Evolutionary conservation across 495 filamentous ascomycete genomes (phyloP), one percentile per base, ranked within the genome.

Genomic region (Neurospora sp.): DNA sequence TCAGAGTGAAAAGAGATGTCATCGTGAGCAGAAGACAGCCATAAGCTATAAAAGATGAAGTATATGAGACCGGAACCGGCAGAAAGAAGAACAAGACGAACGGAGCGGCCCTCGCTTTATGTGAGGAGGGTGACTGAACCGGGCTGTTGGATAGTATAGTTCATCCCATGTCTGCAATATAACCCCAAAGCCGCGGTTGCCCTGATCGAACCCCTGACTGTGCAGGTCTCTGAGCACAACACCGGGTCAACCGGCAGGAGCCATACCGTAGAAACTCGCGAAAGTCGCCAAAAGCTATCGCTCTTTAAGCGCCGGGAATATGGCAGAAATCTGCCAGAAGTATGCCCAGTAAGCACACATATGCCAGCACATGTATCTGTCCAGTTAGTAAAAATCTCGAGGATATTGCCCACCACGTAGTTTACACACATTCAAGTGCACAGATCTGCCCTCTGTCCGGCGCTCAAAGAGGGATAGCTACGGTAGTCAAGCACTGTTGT

Each of bases 1-100:
- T 73, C 38, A 73, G 18, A 14, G 72, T 40, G 68, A 68, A 9
- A 39, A 72, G 46, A 37, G n/a, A 44, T 20, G 40, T 18, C 75
- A 78, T 74, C 44, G 5, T 53, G 27, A 40, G 12, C 16, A 37
- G 41, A n/a, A 61, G 37, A 3, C 4, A 20, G 40, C 41, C 68
- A 70, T 48, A 41, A 69, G 48, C 7, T 8, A 31, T 31, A 31
- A 31, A 42, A 53, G 14, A 42, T 20, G 5, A 69, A 12, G 12
- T 20, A 41, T 16, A 27, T 9, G 35, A 7, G 20, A 20, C 2
- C 2, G 0, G 3, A n/a, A 18, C 3, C 1, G 20, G 27, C 20
- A 41, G 8, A 41, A 46, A 20, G 8, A 16, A 14, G 14, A 37
- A 31, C 8, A 22, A 8, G 3, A 66, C 6, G 0, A 35, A 3